Evolutionary conservation across 768 basidiomycete genomes (phyloP).

Genomic region (Trametes villosa): DNA sequence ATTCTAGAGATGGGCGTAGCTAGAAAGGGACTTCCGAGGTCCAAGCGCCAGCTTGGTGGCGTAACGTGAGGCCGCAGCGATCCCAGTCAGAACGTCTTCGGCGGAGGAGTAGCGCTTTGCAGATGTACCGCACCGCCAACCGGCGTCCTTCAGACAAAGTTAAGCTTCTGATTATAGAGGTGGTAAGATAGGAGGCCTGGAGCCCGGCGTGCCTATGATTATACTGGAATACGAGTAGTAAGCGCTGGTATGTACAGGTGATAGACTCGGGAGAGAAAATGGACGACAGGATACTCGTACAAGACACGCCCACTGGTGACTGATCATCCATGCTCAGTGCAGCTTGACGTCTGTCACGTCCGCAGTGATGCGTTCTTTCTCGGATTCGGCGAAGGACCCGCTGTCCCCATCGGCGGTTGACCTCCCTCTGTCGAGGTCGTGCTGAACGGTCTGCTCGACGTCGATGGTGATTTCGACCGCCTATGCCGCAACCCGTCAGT

Average conservation of each 20-base stretch:
- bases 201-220: no score
- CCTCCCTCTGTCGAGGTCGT: not conserved
- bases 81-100: no score
- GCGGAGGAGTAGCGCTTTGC: no score
- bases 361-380: not conserved
- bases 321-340: not conserved
- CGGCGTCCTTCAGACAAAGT: no score
- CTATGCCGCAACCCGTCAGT: not conserved
- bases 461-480: constrained; percentile 14
- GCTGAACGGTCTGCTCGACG: constrained; percentile 20
- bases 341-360: not conserved
- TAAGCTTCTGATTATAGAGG: no score
- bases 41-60: not conserved
- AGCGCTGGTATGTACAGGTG: not conserved
- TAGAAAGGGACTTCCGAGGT: no score
- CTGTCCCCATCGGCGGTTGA: not conserved
- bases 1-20: no score
- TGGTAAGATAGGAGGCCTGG: no score
- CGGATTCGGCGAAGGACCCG: not conserved
- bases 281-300: not conserved
- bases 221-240: no score
- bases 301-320: not conserved
- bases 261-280: not conserved
- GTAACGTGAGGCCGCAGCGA: not conserved
- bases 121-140: no score